Evolutionary conservation across 768 basidiomycete species (phyloP).

Genomic region (Mycena olivaceomarginata): DNA sequence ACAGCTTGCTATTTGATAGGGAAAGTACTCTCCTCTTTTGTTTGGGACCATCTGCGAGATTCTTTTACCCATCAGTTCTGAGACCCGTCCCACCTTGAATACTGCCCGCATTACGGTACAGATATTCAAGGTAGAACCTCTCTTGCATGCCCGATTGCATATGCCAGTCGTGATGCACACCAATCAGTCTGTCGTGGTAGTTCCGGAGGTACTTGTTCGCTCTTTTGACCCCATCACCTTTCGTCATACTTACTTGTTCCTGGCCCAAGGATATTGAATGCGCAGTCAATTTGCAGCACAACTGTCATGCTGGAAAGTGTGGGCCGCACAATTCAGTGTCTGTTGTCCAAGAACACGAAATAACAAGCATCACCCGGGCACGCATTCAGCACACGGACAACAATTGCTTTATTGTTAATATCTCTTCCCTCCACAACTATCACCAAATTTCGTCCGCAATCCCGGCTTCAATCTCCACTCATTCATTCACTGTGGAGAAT

Average conservation of each 20-base stretch:
- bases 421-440: slow-evolving; percentile 45
- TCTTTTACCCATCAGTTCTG: background rate
- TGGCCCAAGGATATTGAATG: slow-evolving; percentile 40
- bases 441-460: slow-evolving; percentile 13
- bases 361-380: slow-evolving; percentile 18
- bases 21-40: slow-evolving; percentile 22
- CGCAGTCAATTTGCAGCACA: slow-evolving; percentile 43
- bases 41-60: slow-evolving; percentile 31
- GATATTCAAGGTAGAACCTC: background rate
- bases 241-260: background rate
- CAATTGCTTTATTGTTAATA: slow-evolving; percentile 41
- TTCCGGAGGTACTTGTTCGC: slow-evolving; percentile 29
- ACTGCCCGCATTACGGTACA: slow-evolving; percentile 4
- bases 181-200: background rate
- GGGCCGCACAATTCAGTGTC: background rate
- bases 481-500: slow-evolving; percentile 8
- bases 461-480: background rate
- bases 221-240: background rate
- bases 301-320: slow-evolving; percentile 38
- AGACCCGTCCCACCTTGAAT: background rate
- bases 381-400: slow-evolving; percentile 33
- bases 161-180: slow-evolving; percentile 7
- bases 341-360: slow-evolving; percentile 34
- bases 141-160: background rate
- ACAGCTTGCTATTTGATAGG: background rate